Conservation (phyloP, 2,329 filamentous ascomycete genomes). For the Monilinia fructicola region DNA sequence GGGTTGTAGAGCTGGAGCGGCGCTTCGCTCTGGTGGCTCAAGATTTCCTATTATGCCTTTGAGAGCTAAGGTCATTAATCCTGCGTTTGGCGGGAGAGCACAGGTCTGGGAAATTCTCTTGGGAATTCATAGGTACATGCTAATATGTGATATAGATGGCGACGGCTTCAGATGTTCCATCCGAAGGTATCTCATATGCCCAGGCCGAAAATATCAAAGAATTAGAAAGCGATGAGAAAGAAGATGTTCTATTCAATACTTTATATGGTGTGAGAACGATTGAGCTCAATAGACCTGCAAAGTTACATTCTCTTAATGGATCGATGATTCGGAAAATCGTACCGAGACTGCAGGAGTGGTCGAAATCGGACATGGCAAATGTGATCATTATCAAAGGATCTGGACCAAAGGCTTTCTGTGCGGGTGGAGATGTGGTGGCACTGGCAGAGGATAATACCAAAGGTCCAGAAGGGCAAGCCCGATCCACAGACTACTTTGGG, state of each 20-base stretch:
- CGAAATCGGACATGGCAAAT: slow-evolving; percentile 91
- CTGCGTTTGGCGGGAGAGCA: slow-evolving; percentile 53
- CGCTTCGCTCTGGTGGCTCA: slow-evolving; percentile 47
- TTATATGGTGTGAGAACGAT: slow-evolving; percentile 87
- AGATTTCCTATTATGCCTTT: slow-evolving; percentile 68
- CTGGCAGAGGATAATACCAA: slow-evolving; percentile 73
- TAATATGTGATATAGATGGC: slow-evolving; percentile 44
- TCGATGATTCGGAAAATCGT: slow-evolving; percentile 97
- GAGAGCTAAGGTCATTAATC: slow-evolving; percentile 69
- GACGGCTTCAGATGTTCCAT: slow-evolving; percentile 24
- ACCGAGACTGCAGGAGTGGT: slow-evolving; percentile 87
- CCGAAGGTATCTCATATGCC: not conserved
- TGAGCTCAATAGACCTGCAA: slow-evolving; percentile 88
- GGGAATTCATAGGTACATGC: slow-evolving; percentile 25
- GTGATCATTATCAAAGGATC: slow-evolving; percentile 89
- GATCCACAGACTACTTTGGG: slow-evolving; percentile 82
- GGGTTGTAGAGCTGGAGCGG: slow-evolving; percentile 53
- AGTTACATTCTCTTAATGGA: slow-evolving; percentile 87
- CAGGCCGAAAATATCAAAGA: slow-evolving; percentile 37
- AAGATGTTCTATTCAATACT: slow-evolving; percentile 91
- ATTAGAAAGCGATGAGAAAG: slow-evolving; percentile 64
- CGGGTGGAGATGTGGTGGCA: slow-evolving; percentile 83
- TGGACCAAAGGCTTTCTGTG: slow-evolving; percentile 83
- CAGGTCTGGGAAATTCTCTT: slow-evolving; percentile 46
- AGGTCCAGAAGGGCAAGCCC: slow-evolving; percentile 67